Conservation (phyloP, 2,329 filamentous ascomycete genomes). For the Pezicula rhizophila region DNA sequence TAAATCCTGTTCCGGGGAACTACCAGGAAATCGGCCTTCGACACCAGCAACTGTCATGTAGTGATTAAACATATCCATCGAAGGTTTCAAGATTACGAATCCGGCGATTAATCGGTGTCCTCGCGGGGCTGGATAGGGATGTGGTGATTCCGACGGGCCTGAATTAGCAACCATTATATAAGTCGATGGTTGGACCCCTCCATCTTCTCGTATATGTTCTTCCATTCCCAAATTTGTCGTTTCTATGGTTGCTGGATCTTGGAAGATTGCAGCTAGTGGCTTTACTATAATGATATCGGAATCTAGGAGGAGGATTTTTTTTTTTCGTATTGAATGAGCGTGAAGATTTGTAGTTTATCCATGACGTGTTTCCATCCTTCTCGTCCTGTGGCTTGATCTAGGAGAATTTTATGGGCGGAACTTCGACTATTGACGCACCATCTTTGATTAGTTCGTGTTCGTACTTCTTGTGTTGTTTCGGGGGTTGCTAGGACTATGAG, state of each 20-base stretch:
- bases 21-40: conserved; percentile 31
- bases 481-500: conserved; percentile 29
- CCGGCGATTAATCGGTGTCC: conserved; percentile 32
- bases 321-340: conserved; percentile 28
- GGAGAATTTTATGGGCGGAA: conserved; percentile 20
- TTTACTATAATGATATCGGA: conserved; percentile 27
- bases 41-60: conserved; percentile 30
- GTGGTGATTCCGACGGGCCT: conserved; percentile 31
- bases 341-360: conserved; percentile 29
- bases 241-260: conserved; percentile 15
- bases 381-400: conserved; percentile 26
- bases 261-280: conserved; percentile 29
- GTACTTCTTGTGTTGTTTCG: conserved; percentile 19
- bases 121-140: conserved; percentile 31
- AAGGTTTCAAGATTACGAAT: conserved; percentile 35
- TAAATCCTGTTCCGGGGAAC: conserved; percentile 36
- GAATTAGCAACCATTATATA: conserved; percentile 29
- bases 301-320: conserved; percentile 28
- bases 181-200: conserved; percentile 22
- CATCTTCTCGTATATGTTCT: conserved; percentile 19
- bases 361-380: conserved; percentile 24
- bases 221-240: conserved; percentile 8
- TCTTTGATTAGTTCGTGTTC: conserved; percentile 25
- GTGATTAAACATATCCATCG: conserved; percentile 31
- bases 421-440: conserved; percentile 29